Conservation (phyloP, 805 yeast genomes). For the Wickerhamomyces pijperi region DNA sequence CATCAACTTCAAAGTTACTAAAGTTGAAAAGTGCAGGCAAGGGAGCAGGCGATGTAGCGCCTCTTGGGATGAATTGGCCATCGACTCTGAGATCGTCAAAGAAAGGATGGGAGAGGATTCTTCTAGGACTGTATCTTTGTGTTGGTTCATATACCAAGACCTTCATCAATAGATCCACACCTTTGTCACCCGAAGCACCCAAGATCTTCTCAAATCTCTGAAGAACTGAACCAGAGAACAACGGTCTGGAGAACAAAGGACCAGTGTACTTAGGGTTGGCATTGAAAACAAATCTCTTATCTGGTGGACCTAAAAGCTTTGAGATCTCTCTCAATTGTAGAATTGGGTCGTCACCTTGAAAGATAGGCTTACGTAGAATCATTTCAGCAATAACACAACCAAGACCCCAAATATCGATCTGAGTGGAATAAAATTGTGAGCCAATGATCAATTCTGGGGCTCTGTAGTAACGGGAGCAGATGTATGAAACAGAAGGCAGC, state of each 20-base stretch:
- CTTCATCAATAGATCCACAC: constrained; percentile 71
- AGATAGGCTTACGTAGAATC: constrained; percentile 85
- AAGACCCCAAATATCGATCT: constrained; percentile 95
- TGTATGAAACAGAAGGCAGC: constrained; percentile 88
- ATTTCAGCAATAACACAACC: constrained; percentile 96
- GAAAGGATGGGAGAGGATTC: constrained; percentile 79
- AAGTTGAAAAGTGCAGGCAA: constrained; percentile 53
- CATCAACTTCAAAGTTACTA: constrained; percentile 53
- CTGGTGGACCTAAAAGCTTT: constrained; percentile 85
- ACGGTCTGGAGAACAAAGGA: constrained; percentile 55
- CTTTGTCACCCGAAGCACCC: constrained; percentile 72
- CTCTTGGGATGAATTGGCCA: constrained; percentile 43
- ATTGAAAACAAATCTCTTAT: constrained; percentile 54
- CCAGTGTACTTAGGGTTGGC: constrained; percentile 71
- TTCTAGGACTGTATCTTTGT: constrained; percentile 65
- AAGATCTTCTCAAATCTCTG: constrained; percentile 55
- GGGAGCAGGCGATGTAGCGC: constrained; percentile 29
- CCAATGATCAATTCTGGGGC: constrained; percentile 96
- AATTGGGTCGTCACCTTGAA: constrained; percentile 86
- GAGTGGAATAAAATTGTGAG: constrained; percentile 73
- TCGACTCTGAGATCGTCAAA: constrained; percentile 73
- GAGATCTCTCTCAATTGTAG: constrained; percentile 85
- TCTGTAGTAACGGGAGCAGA: constrained; percentile 90
- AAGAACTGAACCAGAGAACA: constrained; percentile 43
- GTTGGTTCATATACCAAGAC: constrained; percentile 89